These are phyloP conservation scores for Mycena maculata DNA, from an alignment of 768 basidiomycete genomes.

Conservation along the genomic window DNA sequence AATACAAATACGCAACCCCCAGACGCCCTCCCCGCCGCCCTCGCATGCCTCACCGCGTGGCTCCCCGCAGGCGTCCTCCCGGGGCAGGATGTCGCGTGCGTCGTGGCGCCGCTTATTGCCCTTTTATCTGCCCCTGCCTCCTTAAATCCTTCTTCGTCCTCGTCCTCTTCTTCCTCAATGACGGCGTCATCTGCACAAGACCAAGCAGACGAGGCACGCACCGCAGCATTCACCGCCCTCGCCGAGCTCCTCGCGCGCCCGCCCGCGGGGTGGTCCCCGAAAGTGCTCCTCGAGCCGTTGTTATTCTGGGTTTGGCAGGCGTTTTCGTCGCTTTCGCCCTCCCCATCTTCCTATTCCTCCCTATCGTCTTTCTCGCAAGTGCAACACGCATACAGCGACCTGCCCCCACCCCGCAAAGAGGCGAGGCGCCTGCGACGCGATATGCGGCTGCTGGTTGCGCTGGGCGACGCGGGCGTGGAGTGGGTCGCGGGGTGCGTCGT, in stretches of 20 bases:
- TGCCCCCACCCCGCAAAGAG: slow-evolving; percentile 4
- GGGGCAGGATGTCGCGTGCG: slow-evolving; percentile 72
- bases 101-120: slow-evolving; percentile 74
- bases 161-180: too few relatives aligned
- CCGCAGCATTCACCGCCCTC: slow-evolving; percentile 74
- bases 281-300: slow-evolving; percentile 85
- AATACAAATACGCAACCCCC: too few relatives aligned
- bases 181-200: slow-evolving; percentile 49
- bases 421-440: background rate
- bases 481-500: slow-evolving; percentile 30
- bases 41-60: slow-evolving; percentile 89
- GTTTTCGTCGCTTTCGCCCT: background rate
- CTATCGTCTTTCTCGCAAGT: too few relatives aligned
- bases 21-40: slow-evolving; percentile 68
- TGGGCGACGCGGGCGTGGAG: slow-evolving; percentile 29
- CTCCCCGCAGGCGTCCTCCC: slow-evolving; percentile 58
- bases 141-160: too few relatives aligned
- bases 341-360: too few relatives aligned
- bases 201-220: slow-evolving; percentile 56
- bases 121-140: too few relatives aligned
- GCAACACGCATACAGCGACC: too few relatives aligned
- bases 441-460: slow-evolving; percentile 20
- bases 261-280: slow-evolving; percentile 74
- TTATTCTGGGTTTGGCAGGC: slow-evolving; percentile 72
- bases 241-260: slow-evolving; percentile 85